Evolutionary conservation across 2,329 filamentous ascomycete genomes (phyloP).

Genomic region (Graphiopsis chlorocephala): DNA sequence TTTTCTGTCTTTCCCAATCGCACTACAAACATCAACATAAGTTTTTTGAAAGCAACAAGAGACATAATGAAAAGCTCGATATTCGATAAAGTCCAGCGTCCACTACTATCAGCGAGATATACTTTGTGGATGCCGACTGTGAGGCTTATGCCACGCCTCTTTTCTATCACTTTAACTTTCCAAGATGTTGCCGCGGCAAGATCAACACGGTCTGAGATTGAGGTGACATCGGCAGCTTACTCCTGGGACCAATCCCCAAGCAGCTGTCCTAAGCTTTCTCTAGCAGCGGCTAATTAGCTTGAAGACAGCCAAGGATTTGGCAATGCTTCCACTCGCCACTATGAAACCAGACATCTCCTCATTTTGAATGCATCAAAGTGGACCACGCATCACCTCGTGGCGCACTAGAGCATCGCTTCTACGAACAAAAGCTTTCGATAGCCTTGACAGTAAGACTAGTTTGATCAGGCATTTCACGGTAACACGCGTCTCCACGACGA

Average conservation of each 20-base stretch:
- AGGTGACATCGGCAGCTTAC: constrained; percentile 13
- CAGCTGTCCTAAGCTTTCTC: constrained; percentile 4
- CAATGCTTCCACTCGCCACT: neutral
- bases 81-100: neutral
- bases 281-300: constrained; percentile 13
- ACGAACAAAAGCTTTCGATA: neutral
- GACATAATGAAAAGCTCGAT: neutral
- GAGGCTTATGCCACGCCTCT: neutral
- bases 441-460: neutral
- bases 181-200: neutral
- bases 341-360: neutral
- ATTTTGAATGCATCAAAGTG: neutral
- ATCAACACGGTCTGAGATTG: neutral
- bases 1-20: neutral
- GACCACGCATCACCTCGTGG: neutral
- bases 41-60: neutral
- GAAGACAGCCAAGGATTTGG: neutral
- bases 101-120: neutral
- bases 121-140: neutral
- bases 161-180: neutral
- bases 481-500: neutral
- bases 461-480: neutral
- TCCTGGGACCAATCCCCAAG: neutral
- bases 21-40: neutral
- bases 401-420: neutral